A percentile compares a stretch with the other conserved stretches of the same genome.
Conservation (phyloP, 1,139 yeast species). For the Hanseniaspora sp. region DNA sequence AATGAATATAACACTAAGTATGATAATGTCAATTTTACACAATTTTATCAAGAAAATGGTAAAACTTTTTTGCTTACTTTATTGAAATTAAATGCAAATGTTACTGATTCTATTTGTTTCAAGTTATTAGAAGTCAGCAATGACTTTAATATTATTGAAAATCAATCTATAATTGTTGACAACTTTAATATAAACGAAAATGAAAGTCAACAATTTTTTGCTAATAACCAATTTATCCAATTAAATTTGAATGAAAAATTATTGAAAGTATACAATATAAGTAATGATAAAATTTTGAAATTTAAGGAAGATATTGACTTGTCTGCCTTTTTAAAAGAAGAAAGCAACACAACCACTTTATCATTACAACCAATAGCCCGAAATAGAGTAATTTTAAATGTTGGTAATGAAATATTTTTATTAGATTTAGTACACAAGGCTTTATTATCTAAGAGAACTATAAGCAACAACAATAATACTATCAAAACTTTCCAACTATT, state of each 20-base stretch:
- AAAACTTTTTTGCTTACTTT: slow-evolving; percentile 21
- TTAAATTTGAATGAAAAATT: slow-evolving; percentile 13
- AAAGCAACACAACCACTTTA: slow-evolving; percentile 17
- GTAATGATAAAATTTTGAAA: slow-evolving; percentile 18
- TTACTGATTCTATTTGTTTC: slow-evolving; percentile 20
- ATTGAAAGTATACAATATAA: background rate
- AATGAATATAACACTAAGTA: slow-evolving; percentile 23
- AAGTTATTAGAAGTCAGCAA: slow-evolving; percentile 22
- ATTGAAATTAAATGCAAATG: slow-evolving; percentile 22
- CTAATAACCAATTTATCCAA: slow-evolving; percentile 25
- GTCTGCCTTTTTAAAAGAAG: slow-evolving; percentile 15
- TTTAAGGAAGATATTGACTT: slow-evolving; percentile 24
- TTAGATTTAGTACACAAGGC: slow-evolving; percentile 37
- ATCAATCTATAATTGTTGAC: slow-evolving; percentile 24
- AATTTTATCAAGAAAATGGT: slow-evolving; percentile 21
- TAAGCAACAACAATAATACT: slow-evolving; percentile 25
- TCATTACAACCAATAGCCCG: slow-evolving; percentile 29
- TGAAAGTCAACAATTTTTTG: slow-evolving; percentile 21
- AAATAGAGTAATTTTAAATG: slow-evolving; percentile 33
- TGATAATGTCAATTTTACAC: slow-evolving; percentile 21
- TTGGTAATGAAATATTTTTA: slow-evolving; percentile 29
- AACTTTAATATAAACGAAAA: slow-evolving; percentile 19
- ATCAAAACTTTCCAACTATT: slow-evolving; percentile 28
- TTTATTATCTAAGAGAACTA: slow-evolving; percentile 30
- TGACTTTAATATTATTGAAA: slow-evolving; percentile 20